Base-by-base conservation (phyloP, 169 alveolate genomes). In the Amoebophrya sp. region DNA sequence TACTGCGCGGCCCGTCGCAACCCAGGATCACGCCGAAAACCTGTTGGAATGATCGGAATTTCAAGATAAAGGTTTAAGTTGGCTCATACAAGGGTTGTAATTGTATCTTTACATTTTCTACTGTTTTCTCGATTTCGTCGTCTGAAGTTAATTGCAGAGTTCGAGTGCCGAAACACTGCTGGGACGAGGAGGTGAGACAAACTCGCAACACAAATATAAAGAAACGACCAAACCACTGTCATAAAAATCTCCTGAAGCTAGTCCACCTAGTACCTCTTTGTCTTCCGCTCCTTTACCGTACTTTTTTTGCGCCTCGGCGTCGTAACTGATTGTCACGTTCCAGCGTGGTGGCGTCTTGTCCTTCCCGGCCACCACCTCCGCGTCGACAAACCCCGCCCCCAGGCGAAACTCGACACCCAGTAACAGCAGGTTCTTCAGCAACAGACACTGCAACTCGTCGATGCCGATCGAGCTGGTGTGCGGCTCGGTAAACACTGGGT, bases 401-500 rank as follows among this genome's bases (percentile, higher is more conserved):
- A 92, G 40, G 89, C 90, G 89, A 53, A 92, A 92, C 77, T 92
- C 93, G 35, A 92, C 93, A 0, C 93, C 93, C 40, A 92, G 90
- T 3, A 92, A 77, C 92, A 92, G 33, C 77, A 91, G 89, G n/a
- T 92, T 92, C 54, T 92, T 92, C 66, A 92, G 40, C 90, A 92
- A 32, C n/a, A 92, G 77, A 47, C 89, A 23, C 77, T 92, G 93
- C 39, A 92, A 89, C n/a, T 92, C 93, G 40, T 92, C 93, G 54
- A 92, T 92, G 55, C 93, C 93, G 29, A 91, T 92, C 39, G 93
- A 89, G 18, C 92, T 88, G 0, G 91, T 92, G 38, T 89, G 89
- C 0, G 89, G 90, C 91, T 92, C 91, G 0, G 93, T 92, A 53
- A 92, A 92, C n/a, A 92, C 93, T 18, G 93, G 93, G 25, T 92